These are phyloP conservation scores for Serendipita sp. DNA, from an alignment of 1,284 basidiomycete species.

Conservation along the genomic window DNA sequence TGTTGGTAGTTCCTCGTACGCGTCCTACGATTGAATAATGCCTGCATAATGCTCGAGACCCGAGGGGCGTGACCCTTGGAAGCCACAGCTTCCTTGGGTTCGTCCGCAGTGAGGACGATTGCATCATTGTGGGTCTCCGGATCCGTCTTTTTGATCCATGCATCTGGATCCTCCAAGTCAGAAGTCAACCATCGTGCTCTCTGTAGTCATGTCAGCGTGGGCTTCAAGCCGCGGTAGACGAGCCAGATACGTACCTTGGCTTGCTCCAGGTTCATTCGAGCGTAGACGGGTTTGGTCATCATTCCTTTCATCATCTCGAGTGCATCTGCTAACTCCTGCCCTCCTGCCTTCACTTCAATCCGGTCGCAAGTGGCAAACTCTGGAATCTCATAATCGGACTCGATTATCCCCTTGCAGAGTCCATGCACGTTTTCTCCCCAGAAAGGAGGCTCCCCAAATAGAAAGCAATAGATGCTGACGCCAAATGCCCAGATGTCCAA, in stretches of 20 bases:
- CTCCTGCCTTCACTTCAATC: neutral
- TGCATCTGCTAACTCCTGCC: neutral
- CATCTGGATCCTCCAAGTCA: neutral
- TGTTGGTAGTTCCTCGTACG: neutral
- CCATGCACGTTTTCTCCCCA: constrained; percentile 57
- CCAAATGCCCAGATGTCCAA: constrained; percentile 99
- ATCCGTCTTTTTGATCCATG: constrained; percentile 1
- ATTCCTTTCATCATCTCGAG: neutral
- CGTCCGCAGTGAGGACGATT: neutral
- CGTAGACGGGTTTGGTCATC: constrained; percentile 6
- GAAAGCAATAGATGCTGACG: constrained; percentile 89
- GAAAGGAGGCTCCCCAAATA: constrained; percentile 77
- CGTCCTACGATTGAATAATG: neutral
- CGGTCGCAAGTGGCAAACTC: neutral
- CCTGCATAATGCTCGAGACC: neutral
- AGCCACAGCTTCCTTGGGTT: neutral
- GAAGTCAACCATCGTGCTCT: neutral
- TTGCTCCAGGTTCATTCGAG: neutral
- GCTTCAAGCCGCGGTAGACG: neutral
- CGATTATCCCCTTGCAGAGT: constrained; percentile 75
- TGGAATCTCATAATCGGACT: constrained; percentile 63
- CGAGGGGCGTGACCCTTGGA: neutral
- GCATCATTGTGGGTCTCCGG: neutral
- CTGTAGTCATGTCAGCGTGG: neutral
- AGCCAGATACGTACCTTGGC: neutral